phyloP scores from a whole-genome alignment of 257 asterid species.

The Thymus mandschuricus region DNA sequence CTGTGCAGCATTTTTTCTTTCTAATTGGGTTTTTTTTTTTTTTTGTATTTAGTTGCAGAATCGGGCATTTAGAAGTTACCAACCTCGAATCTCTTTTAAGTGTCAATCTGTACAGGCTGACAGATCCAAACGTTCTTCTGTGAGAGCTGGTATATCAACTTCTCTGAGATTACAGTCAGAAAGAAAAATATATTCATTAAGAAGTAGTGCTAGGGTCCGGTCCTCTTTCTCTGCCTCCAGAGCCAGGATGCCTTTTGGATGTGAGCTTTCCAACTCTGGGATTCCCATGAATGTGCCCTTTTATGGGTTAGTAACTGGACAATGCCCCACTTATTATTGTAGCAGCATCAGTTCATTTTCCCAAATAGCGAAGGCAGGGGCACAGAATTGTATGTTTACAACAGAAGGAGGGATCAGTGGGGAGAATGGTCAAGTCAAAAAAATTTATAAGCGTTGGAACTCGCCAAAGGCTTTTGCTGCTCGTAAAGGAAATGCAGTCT shows the following conservation, averaged over 20 bases:
- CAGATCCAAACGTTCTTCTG: conserved; percentile 37
- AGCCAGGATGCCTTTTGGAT: conserved; percentile 39
- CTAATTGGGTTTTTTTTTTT: conserved; percentile 5
- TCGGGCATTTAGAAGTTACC: conserved; percentile 43
- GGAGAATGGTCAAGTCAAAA: conserved; percentile 36
- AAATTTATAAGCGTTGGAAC: conserved; percentile 37
- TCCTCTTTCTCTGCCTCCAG: conserved; percentile 45
- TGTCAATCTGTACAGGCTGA: conserved; percentile 46
- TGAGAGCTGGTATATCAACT: conserved; percentile 44
- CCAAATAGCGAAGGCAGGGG: conserved; percentile 46
- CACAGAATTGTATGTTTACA: conserved; percentile 28
- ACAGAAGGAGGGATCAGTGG: conserved; percentile 39
- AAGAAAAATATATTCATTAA: conserved; percentile 36
- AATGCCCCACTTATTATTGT: conserved; percentile 35
- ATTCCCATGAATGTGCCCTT: conserved; percentile 37
- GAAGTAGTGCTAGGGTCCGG: conserved; percentile 30
- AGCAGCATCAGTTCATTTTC: conserved; percentile 48
- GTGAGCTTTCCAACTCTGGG: conserved; percentile 41
- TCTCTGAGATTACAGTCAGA: conserved; percentile 45
- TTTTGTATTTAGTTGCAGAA: conserved; percentile 52
- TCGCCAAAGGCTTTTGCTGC: conserved; percentile 40
- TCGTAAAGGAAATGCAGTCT: conserved; percentile 44
- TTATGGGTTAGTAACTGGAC: conserved; percentile 40
- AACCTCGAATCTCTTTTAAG: conserved; percentile 42
- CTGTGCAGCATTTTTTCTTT: background rate